A percentile compares a stretch with the other conserved stretches of the same genome.
Conservation (phyloP, 2,329 filamentous ascomycete species). For the Colletotrichum sp. region DNA sequence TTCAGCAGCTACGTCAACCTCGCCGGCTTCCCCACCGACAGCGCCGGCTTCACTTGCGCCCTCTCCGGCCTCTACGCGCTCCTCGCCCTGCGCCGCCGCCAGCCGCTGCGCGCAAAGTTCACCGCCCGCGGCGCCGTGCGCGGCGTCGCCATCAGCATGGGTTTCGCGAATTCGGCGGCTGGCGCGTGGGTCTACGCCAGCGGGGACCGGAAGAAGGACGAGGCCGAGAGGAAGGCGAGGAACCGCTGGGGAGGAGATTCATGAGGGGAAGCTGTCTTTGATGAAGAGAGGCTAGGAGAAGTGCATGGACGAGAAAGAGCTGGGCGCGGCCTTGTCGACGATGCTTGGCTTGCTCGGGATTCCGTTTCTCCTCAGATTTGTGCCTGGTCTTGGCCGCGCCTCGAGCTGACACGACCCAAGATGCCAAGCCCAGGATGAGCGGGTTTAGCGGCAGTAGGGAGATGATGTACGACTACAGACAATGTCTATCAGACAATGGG, state of each 20-base stretch:
- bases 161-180: slow-evolving; percentile 50
- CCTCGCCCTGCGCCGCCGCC: slow-evolving; percentile 55
- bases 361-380: not conserved
- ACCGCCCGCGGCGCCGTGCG: slow-evolving; percentile 55
- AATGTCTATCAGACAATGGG: not conserved
- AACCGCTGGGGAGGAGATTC: slow-evolving; percentile 52
- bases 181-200: slow-evolving; percentile 58
- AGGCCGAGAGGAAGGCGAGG: slow-evolving; percentile 49
- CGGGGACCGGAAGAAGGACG: slow-evolving; percentile 56
- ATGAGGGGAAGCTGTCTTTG: not conserved
- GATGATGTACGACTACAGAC: not conserved
- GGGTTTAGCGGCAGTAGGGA: not conserved
- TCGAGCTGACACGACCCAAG: not conserved
- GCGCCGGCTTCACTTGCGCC: slow-evolving; percentile 59
- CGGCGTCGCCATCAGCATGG: slow-evolving; percentile 54
- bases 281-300: not conserved
- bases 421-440: not conserved
- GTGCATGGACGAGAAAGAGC: not conserved
- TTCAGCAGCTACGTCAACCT: slow-evolving; percentile 66
- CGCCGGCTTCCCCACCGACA: slow-evolving; percentile 62
- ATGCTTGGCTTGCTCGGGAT: not conserved
- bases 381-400: not conserved
- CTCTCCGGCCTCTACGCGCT: slow-evolving; percentile 64
- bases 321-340: not conserved
- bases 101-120: slow-evolving; percentile 45